Conservation (phyloP, 805 yeast species). For the Candida incommunis region DNA sequence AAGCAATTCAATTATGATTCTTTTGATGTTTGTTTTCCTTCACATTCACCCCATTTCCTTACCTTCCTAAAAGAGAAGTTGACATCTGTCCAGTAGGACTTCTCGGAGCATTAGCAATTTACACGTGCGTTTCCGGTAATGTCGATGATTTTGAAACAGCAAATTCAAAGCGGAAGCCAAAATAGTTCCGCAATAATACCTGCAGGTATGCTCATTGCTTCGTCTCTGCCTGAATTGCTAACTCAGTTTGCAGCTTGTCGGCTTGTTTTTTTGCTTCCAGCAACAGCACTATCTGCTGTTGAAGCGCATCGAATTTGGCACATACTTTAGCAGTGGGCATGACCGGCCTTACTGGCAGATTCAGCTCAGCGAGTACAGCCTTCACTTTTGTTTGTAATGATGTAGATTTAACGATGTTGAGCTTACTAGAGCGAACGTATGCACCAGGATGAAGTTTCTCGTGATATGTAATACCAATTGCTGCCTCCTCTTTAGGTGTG, state of each 20-base stretch:
- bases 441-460: constrained; percentile 55
- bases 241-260: constrained; percentile 78
- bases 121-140: too few relatives aligned
- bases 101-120: too few relatives aligned
- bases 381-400: constrained; percentile 42
- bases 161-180: too few relatives aligned
- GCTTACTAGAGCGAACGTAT: constrained; percentile 60
- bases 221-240: constrained; percentile 25
- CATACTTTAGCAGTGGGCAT: constrained; percentile 77
- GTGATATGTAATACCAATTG: constrained; percentile 72
- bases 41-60: too few relatives aligned
- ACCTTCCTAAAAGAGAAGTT: too few relatives aligned
- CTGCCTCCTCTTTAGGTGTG: constrained; percentile 65
- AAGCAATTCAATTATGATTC: too few relatives aligned
- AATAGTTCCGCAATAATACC: too few relatives aligned
- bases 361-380: constrained; percentile 60
- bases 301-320: constrained; percentile 60
- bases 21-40: too few relatives aligned
- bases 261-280: constrained; percentile 75
- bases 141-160: too few relatives aligned
- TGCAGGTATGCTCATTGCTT: too few relatives aligned
- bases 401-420: constrained; percentile 67
- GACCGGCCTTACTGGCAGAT: constrained; percentile 65
- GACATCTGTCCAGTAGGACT: too few relatives aligned
- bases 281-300: constrained; percentile 53